Evolutionary conservation across 768 basidiomycete species (phyloP).

Genomic region (Butyriboletus loyo): DNA sequence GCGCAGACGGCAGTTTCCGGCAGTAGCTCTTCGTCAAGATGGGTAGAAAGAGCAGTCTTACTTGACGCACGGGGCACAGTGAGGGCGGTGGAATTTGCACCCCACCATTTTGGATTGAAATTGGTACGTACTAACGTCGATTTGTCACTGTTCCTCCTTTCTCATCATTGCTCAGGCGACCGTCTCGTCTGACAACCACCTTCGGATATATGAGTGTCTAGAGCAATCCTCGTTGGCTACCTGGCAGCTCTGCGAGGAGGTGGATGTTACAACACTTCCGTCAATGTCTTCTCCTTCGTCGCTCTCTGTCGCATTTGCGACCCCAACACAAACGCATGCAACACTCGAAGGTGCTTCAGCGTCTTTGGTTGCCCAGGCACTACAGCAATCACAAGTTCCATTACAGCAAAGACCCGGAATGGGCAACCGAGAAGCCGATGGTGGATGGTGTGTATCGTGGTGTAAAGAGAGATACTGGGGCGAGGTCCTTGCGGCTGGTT

Average conservation of each 20-base stretch:
- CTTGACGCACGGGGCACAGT: constrained; percentile 86
- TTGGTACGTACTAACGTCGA: constrained; percentile 49
- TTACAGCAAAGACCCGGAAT: constrained; percentile 39
- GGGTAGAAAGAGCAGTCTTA: constrained; percentile 73
- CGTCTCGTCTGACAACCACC: constrained; percentile 81
- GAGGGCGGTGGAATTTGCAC: constrained; percentile 82
- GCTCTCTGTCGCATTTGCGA: constrained; percentile 61
- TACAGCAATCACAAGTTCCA: constrained; percentile 48
- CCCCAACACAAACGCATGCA: constrained; percentile 63
- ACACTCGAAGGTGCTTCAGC: constrained; percentile 54
- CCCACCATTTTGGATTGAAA: constrained; percentile 84
- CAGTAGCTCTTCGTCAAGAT: constrained; percentile 43
- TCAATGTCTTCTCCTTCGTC: constrained; percentile 39
- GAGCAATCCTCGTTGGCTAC: constrained; percentile 67
- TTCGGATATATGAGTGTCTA: constrained; percentile 89
- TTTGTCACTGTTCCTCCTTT: background rate
- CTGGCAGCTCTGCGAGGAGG: constrained; percentile 74
- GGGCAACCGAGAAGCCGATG: constrained; percentile 78
- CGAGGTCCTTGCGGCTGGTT: constrained; percentile 75
- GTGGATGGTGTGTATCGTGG: constrained; percentile 94
- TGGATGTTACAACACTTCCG: constrained; percentile 65
- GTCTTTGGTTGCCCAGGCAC: constrained; percentile 60
- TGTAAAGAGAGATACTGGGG: constrained; percentile 98
- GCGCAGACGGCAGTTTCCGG: constrained; percentile 8
- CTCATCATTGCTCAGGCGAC: constrained; percentile 56